Conservation (phyloP, 139 green algal species). For the Coelastrella sp. region DNA sequence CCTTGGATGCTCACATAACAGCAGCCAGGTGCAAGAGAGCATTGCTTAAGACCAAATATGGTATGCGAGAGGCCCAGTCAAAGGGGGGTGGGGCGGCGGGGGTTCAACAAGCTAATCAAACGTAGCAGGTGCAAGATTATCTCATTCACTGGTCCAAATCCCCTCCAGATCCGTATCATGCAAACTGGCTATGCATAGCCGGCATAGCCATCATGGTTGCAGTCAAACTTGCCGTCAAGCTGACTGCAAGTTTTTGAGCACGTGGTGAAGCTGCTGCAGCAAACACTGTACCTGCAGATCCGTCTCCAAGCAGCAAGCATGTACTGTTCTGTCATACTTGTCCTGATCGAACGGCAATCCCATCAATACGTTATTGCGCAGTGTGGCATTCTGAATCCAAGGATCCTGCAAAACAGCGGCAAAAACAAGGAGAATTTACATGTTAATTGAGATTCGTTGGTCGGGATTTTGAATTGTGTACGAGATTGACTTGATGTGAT, state of each 20-base stretch:
- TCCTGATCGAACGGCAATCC: constrained; percentile 55
- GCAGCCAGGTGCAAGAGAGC: not conserved
- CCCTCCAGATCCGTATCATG: not conserved
- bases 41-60: not conserved
- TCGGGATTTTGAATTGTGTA: too few relatives aligned
- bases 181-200: not conserved
- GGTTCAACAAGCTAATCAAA: too few relatives aligned
- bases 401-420: constrained; percentile 60
- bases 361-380: constrained; percentile 86
- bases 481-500: too few relatives aligned
- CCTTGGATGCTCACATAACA: not conserved
- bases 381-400: constrained; percentile 89
- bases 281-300: constrained; percentile 64
- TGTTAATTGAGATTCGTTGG: too few relatives aligned
- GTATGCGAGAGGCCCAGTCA: too few relatives aligned
- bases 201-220: not conserved
- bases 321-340: constrained; percentile 49
- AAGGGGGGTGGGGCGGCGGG: too few relatives aligned
- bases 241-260: not conserved
- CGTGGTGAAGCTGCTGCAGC: not conserved
- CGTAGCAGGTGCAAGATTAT: too few relatives aligned
- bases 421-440: not conserved
- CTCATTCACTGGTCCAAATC: too few relatives aligned
- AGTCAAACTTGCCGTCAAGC: not conserved
- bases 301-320: constrained; percentile 63